Evolutionary conservation across 768 basidiomycete genomes (phyloP).

Genomic region (Strobilomyces dryophilus): DNA sequence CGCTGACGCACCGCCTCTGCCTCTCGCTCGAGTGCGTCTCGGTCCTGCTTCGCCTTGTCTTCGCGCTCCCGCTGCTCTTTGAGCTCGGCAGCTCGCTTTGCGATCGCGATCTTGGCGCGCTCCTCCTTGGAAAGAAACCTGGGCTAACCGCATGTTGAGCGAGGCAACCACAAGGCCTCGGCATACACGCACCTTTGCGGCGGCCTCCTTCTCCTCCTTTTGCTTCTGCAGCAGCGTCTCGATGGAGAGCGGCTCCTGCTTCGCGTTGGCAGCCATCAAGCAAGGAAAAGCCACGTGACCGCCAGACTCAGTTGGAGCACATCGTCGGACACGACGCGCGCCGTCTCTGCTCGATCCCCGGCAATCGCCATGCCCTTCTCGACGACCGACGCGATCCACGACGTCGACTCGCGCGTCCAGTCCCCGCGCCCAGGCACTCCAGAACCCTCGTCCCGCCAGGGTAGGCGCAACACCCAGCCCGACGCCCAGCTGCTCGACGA

Average conservation of each 20-base stretch:
- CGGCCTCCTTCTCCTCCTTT: conserved; percentile 82
- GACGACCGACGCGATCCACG: not conserved
- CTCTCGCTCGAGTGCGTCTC: conserved; percentile 70
- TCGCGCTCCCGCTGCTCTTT: conserved; percentile 64
- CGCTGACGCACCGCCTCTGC: conserved; percentile 63
- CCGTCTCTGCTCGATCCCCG: conserved; percentile 14
- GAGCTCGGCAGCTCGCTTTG: conserved; percentile 82
- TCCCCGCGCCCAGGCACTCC: conserved; percentile 58
- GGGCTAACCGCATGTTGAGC: conserved; percentile 50
- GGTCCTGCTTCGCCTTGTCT: conserved; percentile 53
- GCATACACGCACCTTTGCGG: conserved; percentile 65
- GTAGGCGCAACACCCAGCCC: conserved; percentile 47
- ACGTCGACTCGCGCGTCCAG: conserved; percentile 29
- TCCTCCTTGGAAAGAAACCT: conserved; percentile 94
- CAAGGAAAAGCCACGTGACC: conserved; percentile 18
- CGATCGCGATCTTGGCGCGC: conserved; percentile 83
- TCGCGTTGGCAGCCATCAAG: conserved; percentile 39
- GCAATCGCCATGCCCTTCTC: conserved; percentile 17
- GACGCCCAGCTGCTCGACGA: conserved; percentile 62
- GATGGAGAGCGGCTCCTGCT: conserved; percentile 78
- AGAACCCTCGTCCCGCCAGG: conserved; percentile 58
- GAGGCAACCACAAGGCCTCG: not conserved
- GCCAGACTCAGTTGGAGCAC: conserved; percentile 8
- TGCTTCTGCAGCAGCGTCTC: conserved; percentile 85
- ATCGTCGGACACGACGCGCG: conserved; percentile 23